These are phyloP conservation scores for Polyplosphaeria fusca DNA, from an alignment of 495 filamentous ascomycete species.

Conservation along the genomic window DNA sequence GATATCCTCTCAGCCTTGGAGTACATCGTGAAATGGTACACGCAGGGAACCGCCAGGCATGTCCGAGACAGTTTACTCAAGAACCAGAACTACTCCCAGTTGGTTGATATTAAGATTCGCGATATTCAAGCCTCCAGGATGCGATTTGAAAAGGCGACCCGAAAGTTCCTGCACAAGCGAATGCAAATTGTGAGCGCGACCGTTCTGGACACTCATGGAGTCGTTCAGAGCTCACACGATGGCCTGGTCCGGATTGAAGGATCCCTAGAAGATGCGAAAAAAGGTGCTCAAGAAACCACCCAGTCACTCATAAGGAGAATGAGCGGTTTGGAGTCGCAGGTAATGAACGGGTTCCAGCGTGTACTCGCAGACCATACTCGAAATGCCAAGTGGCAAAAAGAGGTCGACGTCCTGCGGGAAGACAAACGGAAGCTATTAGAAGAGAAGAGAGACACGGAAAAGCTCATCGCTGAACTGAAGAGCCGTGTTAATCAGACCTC, in stretches of 20 bases:
- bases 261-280: not conserved
- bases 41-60: not conserved
- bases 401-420: not conserved
- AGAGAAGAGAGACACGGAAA: too few relatives aligned
- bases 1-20: not conserved
- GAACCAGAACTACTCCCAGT: not conserved
- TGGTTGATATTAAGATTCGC: not conserved
- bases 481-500: not conserved
- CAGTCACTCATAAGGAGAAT: not conserved
- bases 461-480: not conserved
- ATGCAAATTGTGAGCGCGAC: not conserved
- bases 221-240: not conserved
- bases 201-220: not conserved
- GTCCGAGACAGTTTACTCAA: not conserved
- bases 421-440: not conserved
- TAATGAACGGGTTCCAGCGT: not conserved
- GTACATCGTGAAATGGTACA: constrained; percentile 1
- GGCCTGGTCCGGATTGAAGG: not conserved
- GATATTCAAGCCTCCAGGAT: not conserved
- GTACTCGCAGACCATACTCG: not conserved
- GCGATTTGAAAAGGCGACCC: not conserved
- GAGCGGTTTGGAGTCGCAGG: not conserved
- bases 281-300: not conserved
- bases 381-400: not conserved
- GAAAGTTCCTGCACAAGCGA: not conserved